phyloP scores from a whole-genome alignment of 805 yeast species.

The Teunomyces cretensis region DNA sequence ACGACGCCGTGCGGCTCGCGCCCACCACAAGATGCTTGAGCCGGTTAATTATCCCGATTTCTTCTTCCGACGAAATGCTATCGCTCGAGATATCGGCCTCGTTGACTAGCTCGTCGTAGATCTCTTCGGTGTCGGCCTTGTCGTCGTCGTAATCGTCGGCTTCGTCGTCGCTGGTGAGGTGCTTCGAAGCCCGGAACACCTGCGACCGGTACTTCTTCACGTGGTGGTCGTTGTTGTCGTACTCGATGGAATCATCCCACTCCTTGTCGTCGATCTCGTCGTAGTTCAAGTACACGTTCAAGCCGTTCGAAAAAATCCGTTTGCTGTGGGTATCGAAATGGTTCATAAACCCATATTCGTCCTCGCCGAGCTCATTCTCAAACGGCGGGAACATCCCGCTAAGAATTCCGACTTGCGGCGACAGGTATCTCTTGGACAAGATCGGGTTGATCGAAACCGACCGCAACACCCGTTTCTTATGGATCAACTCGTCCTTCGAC shows the following conservation, averaged over 20 bases:
- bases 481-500: conserved; percentile 46
- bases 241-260: conserved; percentile 8
- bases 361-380: conserved; percentile 18
- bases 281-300: conserved; percentile 22
- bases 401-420: neutral
- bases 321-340: conserved; percentile 23
- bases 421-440: conserved; percentile 12
- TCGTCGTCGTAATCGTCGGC: too few species aligned
- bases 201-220: conserved; percentile 39
- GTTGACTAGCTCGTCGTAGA: too few species aligned
- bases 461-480: conserved; percentile 43
- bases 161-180: conserved; percentile 10
- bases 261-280: conserved; percentile 19
- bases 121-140: too few species aligned
- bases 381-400: neutral
- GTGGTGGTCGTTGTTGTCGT: conserved; percentile 11
- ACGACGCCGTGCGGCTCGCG: conserved; percentile 9
- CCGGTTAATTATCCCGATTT: conserved; percentile 33
- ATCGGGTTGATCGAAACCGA: conserved; percentile 34
- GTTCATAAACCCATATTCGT: conserved; percentile 31
- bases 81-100: conserved; percentile 5
- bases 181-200: conserved; percentile 17
- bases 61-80: conserved; percentile 16
- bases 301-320: conserved; percentile 27
- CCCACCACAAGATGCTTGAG: conserved; percentile 37